These are phyloP conservation scores for Colletotrichum tropicale DNA, from an alignment of 2,329 filamentous ascomycete genomes.

Conservation along the genomic window DNA sequence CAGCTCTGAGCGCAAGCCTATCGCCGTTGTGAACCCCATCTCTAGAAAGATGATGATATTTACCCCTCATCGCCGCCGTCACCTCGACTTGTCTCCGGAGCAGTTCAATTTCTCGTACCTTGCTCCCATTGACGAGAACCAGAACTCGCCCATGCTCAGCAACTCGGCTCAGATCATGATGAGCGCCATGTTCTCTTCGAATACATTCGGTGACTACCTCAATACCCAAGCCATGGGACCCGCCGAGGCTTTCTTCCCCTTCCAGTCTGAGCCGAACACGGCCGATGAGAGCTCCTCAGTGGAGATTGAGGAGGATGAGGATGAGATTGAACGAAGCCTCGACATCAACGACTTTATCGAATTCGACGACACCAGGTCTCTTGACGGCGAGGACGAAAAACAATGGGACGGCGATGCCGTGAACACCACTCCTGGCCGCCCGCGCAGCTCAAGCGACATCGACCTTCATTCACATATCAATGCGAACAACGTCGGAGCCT, in stretches of 20 bases:
- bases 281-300: slow-evolving; percentile 52
- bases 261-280: slow-evolving; percentile 63
- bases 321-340: slow-evolving; percentile 68
- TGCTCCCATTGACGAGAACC: slow-evolving; percentile 35
- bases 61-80: slow-evolving; percentile 54
- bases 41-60: slow-evolving; percentile 69
- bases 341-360: slow-evolving; percentile 77
- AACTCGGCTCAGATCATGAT: slow-evolving; percentile 80
- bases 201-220: slow-evolving; percentile 60
- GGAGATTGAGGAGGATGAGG: slow-evolving; percentile 53
- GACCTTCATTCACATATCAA: slow-evolving; percentile 64
- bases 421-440: slow-evolving; percentile 56
- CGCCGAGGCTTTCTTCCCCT: slow-evolving; percentile 77
- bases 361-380: slow-evolving; percentile 64
- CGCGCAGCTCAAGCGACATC: slow-evolving; percentile 52
- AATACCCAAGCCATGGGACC: slow-evolving; percentile 73
- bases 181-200: slow-evolving; percentile 68
- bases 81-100: slow-evolving; percentile 59
- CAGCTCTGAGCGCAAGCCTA: slow-evolving; percentile 58
- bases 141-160: slow-evolving; percentile 63
- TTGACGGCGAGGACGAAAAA: slow-evolving; percentile 60
- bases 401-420: slow-evolving; percentile 53
- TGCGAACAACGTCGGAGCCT: slow-evolving; percentile 74
- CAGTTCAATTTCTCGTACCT: slow-evolving; percentile 55
- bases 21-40: slow-evolving; percentile 61